phyloP scores from a whole-genome alignment of 2,329 filamentous ascomycete species.

The Fusarium domesticum region DNA sequence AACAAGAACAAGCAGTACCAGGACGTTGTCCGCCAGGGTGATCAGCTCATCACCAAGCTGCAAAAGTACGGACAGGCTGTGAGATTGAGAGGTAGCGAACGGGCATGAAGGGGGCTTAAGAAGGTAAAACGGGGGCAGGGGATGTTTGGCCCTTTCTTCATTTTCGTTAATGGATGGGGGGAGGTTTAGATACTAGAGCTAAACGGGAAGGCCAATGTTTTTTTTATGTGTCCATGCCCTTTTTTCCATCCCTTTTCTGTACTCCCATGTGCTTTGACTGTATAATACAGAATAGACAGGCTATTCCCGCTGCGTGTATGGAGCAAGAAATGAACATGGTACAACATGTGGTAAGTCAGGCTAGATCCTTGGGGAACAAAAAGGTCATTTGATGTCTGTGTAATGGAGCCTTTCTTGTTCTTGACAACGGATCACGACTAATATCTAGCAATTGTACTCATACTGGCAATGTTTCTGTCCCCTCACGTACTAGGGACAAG shows the following conservation, averaged over 20 bases:
- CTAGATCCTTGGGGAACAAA: too few species aligned
- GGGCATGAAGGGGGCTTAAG: constrained; percentile 49
- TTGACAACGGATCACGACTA: too few species aligned
- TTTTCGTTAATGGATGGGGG: not conserved
- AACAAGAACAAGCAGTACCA: constrained; percentile 99
- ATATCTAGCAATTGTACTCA: too few species aligned
- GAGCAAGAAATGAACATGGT: too few species aligned
- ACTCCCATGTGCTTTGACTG: not conserved
- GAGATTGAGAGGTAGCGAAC: constrained; percentile 87
- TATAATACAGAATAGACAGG: too few species aligned
- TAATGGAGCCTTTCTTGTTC: too few species aligned
- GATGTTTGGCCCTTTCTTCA: not conserved
- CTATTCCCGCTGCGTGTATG: too few species aligned
- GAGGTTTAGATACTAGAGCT: not conserved
- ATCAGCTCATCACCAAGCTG: constrained; percentile 96
- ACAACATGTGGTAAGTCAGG: too few species aligned
- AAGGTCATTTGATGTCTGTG: too few species aligned
- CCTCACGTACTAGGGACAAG: too few species aligned
- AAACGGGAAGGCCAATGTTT: not conserved
- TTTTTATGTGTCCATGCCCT: not conserved
- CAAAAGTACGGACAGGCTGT: constrained; percentile 99
- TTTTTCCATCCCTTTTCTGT: not conserved
- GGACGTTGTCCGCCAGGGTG: constrained; percentile 95
- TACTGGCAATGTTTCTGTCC: too few species aligned
- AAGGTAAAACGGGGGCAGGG: not conserved